Evolutionary conservation across 495 filamentous ascomycete genomes (phyloP), one percentile per base, ranked within the genome.

Genomic region (Neurospora intermedia): DNA sequence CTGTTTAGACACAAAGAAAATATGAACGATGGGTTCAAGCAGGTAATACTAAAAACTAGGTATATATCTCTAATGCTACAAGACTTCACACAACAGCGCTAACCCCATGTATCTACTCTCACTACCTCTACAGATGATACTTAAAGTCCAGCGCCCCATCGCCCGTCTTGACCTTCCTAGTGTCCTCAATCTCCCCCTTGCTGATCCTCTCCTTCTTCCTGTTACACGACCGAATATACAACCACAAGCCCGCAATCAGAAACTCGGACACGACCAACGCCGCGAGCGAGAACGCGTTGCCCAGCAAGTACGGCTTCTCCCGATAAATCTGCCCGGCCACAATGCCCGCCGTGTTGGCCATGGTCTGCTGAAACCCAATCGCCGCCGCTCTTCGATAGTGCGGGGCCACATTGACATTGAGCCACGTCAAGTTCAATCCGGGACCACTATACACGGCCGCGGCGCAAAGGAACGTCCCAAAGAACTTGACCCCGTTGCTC

Each of bases 281-380:
- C 0, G 82, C 85, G n/a, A 87, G 73, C 0, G 84, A 85, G 69
- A 87, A 87, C 7, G 78, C 73, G 69, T 88, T 84, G 0, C 86
- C 86, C 10, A 88, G 75, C 13, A 84, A 80, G 73, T 87, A 89
- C 8, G 87, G 87, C n/a, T 81, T 77, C 0, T 74, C 79, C 10
- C 85, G 81, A 76, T 88, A 88, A 1, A 88, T 82, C 74, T 88
- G 87, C 0, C 85, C 85, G 0, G 84, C 84, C 7, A 88, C 83
- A 23, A 88, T 84, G 11, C 85, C 87, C 0, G 87, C 88, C 20
- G 83, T 85, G 70, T 89, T 90, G 0, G 85, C 88, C 20, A 90
- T 82, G 18, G 80, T 80, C 69, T 87, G 84, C 69, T 89, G 87
- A 39, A 89, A 74, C 1, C 88, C 88, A 71, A 88, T 86, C 6